A percentile compares a stretch with the other conserved stretches of the same genome.
Evolutionary conservation across 148 eudicot species (phyloP).

Genomic region (Polygonum maritimum): DNA sequence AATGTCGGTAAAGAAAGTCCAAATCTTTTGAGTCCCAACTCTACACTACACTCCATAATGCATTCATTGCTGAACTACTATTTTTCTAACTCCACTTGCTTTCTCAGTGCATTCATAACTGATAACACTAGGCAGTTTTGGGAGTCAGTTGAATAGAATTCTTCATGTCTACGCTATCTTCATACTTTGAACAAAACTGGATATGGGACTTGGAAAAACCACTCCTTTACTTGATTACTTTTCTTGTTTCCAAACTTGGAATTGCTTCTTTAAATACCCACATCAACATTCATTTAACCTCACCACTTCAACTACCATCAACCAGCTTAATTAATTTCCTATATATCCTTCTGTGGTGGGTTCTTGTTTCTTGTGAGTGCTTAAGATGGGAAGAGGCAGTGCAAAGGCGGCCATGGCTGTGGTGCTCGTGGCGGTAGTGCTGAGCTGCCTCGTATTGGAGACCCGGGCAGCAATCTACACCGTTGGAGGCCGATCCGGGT

Average conservation of each 20-base stretch:
- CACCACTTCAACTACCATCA: not conserved
- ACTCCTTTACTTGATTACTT: not conserved
- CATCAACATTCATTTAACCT: not conserved
- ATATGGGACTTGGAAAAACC: not conserved
- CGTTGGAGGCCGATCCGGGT: constrained; percentile 27
- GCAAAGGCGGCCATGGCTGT: constrained; percentile 17
- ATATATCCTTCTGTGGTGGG: not conserved
- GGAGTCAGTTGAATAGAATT: not conserved
- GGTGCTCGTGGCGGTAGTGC: constrained; percentile 12
- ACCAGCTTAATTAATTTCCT: not conserved
- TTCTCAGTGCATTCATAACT: constrained; percentile 6
- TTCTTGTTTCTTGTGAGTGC: not conserved
- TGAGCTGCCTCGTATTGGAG: constrained; percentile 13
- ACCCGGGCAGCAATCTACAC: constrained; percentile 17
- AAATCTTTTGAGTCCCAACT: not conserved
- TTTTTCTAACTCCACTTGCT: not conserved
- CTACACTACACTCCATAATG: not conserved
- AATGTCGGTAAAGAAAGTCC: not conserved
- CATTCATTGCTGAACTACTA: not conserved
- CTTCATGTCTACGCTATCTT: not conserved
- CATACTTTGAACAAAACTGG: not conserved
- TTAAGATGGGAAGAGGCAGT: constrained; percentile 17
- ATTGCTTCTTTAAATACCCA: not conserved
- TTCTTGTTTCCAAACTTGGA: not conserved
- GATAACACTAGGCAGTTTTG: not conserved